Evolutionary conservation across 2,329 filamentous ascomycete species (phyloP), one percentile per base, ranked within the genome.

Genomic region (Penicillium sp.): DNA sequence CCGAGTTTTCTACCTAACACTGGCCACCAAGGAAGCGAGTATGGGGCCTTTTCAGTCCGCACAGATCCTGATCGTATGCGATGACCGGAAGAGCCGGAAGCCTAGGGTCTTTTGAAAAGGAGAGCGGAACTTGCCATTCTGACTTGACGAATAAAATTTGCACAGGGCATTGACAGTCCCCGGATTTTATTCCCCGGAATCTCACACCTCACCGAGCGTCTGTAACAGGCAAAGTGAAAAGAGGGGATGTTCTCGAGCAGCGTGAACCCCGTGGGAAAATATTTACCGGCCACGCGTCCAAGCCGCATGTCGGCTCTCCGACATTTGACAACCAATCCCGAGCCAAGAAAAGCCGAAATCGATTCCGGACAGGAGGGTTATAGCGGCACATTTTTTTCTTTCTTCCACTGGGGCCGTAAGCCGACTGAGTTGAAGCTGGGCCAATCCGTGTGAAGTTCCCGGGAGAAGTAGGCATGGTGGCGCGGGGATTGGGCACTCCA

Each of bases 131-230:
- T 14, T 14, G 31, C 18, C 4, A 11, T 5, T 9, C 16, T 21
- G 29, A 14, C 10, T 14, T n/a, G 14, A 32, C 39, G 39, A 39
- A 8, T 31, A 18, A 42, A n/a, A 29, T 32, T n/a, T 14, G 8
- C 45, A 39, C 16, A 27, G n/a, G 7, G 7, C 9, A 44, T 31
- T 10, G 8, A 39, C 10, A n/a, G 27, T 29, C 43, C 56, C 54
- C 58, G 49, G 54, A 50, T 59, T 56, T 59, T 21, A 41, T 18
- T 55, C 54, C 52, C 54, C 54, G 36, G 27, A 36, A 38, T 42
- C 39, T 50, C 18, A 9, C 5, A 34, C 47, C 47, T 59, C 57
- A 60, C 59, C 57, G 59, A 45, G 27, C 38, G 34, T 57, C 57
- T 59, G 52, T 45, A 59, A 61, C 55, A 48, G 55, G 57, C 14